Conservation (phyloP, 129 eudicot genomes). For the Pittosporum tobira region DNA sequence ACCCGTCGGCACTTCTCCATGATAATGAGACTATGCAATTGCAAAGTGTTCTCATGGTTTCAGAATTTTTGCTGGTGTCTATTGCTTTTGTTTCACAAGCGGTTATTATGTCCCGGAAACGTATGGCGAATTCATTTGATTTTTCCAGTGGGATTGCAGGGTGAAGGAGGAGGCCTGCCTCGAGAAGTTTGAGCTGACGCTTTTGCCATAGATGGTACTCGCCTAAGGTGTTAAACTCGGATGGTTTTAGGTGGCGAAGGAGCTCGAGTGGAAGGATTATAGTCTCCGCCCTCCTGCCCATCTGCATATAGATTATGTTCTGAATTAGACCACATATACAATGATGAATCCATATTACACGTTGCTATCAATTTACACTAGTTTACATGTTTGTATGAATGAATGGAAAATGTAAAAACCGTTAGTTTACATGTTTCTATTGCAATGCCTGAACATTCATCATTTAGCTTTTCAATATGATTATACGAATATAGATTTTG, state of each 20-base stretch:
- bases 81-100: constrained; percentile 37
- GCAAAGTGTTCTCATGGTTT: constrained; percentile 51
- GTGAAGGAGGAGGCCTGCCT: constrained; percentile 66
- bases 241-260: constrained; percentile 73
- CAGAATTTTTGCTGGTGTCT: constrained; percentile 66
- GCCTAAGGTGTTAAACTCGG: constrained; percentile 50
- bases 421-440: no score
- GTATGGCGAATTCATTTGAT: constrained; percentile 24
- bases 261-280: constrained; percentile 87
- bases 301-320: constrained; percentile 21
- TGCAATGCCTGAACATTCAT: no score
- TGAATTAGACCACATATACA: no score
- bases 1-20: constrained; percentile 54
- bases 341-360: no score
- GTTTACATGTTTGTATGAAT: no score
- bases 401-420: no score
- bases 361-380: no score
- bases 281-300: constrained; percentile 88
- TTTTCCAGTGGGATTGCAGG: constrained; percentile 56
- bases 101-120: constrained; percentile 37
- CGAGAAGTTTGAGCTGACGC: constrained; percentile 74
- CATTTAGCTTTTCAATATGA: no score
- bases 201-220: constrained; percentile 86
- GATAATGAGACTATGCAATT: constrained; percentile 56
- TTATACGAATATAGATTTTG: no score